Evolutionary conservation across 2,329 filamentous ascomycete species (phyloP).

Genomic region (Aspergillus flavus): DNA sequence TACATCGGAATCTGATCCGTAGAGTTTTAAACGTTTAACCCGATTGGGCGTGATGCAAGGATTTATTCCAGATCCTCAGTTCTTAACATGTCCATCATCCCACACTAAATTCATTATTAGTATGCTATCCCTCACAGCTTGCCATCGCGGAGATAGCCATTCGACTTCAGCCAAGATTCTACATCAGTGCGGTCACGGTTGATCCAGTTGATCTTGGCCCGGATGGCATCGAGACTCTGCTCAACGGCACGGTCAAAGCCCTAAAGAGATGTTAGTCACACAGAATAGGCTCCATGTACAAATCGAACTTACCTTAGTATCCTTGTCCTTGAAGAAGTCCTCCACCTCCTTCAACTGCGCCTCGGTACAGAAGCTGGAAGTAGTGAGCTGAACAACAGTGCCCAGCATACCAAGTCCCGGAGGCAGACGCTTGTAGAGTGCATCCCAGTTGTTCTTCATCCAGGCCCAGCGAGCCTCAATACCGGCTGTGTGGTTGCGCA

Average conservation of each 20-base stretch:
- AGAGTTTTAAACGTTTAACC: neutral
- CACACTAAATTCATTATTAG: neutral
- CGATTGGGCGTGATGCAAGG: neutral
- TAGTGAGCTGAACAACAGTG: conserved; percentile 79
- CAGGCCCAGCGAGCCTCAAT: conserved; percentile 80
- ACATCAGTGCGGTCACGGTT: conserved; percentile 77
- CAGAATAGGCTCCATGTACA: neutral
- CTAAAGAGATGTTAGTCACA: conserved; percentile 31
- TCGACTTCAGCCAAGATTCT: conserved; percentile 68
- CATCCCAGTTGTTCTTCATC: conserved; percentile 88
- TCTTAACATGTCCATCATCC: neutral
- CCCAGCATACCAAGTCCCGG: conserved; percentile 86
- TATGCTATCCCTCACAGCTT: conserved; percentile 31
- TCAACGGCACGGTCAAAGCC: conserved; percentile 84
- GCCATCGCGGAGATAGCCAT: conserved; percentile 57
- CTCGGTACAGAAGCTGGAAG: conserved; percentile 74
- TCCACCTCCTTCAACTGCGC: conserved; percentile 76
- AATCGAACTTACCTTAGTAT: conserved; percentile 65
- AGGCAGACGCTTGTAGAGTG: conserved; percentile 76
- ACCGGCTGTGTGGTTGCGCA: conserved; percentile 76
- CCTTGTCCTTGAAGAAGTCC: conserved; percentile 78
- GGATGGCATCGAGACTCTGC: conserved; percentile 84
- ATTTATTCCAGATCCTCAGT: too few relatives aligned
- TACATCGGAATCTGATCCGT: neutral
- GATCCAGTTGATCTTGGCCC: conserved; percentile 82